Evolutionary conservation across 352 stramenopile genomes (phyloP).

Genomic region (Bremia lactucae): DNA sequence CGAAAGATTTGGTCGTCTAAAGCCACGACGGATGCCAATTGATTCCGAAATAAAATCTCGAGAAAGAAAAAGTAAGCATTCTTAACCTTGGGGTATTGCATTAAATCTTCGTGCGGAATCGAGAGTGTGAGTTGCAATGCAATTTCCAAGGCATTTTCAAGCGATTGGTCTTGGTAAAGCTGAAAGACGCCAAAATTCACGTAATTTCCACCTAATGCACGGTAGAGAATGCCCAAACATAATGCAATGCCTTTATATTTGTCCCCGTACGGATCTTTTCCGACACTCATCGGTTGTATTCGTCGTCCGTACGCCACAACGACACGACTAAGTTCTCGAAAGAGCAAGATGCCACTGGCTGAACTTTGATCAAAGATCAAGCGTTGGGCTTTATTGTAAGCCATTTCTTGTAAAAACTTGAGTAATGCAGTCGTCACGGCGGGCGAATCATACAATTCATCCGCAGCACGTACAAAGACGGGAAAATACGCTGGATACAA

Average conservation of each 20-base stretch:
- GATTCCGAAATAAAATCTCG: conserved; percentile 97
- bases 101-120: conserved; percentile 93
- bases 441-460: conserved; percentile 90
- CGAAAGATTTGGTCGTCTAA: conserved; percentile 92
- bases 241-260: conserved; percentile 97
- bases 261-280: conserved; percentile 89
- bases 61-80: conserved; percentile 97
- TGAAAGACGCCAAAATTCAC: conserved; percentile 99
- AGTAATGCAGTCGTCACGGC: conserved; percentile 93
- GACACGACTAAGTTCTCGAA: conserved; percentile 92
- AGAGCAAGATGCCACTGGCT: conserved; percentile 96
- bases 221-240: conserved; percentile 86
- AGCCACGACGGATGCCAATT: conserved; percentile 89
- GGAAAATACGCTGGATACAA: conserved; percentile 94
- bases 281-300: conserved; percentile 72
- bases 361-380: conserved; percentile 97
- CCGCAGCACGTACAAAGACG: conserved; percentile 89
- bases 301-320: conserved; percentile 91
- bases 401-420: conserved; percentile 94
- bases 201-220: conserved; percentile 89
- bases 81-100: conserved; percentile 96
- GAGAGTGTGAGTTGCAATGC: conserved; percentile 90
- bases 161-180: conserved; percentile 94
- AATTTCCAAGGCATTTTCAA: conserved; percentile 92
- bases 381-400: conserved; percentile 92